A percentile compares a stretch with the other conserved stretches of the same genome.
Conservation (phyloP, 176 grass and related monocot species). For the Leersia perrieri region DNA sequence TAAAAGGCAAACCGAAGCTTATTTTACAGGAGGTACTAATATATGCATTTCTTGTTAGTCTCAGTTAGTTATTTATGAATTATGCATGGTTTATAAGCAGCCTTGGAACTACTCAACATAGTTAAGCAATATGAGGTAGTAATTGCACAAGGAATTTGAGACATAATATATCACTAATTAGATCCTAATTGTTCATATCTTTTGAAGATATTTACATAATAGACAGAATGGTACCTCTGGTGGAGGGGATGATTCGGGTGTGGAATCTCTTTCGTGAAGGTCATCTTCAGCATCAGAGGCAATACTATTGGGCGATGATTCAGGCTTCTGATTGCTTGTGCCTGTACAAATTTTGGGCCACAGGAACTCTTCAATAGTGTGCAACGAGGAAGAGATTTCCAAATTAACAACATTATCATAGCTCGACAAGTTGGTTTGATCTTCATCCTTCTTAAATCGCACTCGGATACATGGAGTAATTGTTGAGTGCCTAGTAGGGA, state of each 20-base stretch:
- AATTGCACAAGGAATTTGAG: not conserved
- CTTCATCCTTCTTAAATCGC: constrained; percentile 76
- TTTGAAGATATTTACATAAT: constrained; percentile 15
- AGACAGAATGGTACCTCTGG: constrained; percentile 60
- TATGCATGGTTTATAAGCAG: not conserved
- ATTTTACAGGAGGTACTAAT: not conserved
- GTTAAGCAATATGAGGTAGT: not conserved
- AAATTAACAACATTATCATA: constrained; percentile 59
- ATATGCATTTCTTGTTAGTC: not conserved
- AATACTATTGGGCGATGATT: constrained; percentile 20
- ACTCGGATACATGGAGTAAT: constrained; percentile 76
- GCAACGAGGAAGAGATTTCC: constrained; percentile 72
- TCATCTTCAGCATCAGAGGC: constrained; percentile 41
- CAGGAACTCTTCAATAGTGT: constrained; percentile 66
- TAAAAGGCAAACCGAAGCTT: not conserved
- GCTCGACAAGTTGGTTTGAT: constrained; percentile 50
- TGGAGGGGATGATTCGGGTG: constrained; percentile 38
- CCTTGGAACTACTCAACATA: not conserved
- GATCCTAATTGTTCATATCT: not conserved
- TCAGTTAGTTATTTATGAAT: not conserved
- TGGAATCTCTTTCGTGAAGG: constrained; percentile 37
- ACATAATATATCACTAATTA: constrained; percentile 16
- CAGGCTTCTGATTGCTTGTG: constrained; percentile 30
- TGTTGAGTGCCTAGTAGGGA: constrained; percentile 63
- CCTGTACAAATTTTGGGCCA: constrained; percentile 65